Evolutionary conservation across 208 protist species (phyloP), one percentile per base, ranked within the genome.

Genomic region (Acanthamoeba rhysodes): DNA sequence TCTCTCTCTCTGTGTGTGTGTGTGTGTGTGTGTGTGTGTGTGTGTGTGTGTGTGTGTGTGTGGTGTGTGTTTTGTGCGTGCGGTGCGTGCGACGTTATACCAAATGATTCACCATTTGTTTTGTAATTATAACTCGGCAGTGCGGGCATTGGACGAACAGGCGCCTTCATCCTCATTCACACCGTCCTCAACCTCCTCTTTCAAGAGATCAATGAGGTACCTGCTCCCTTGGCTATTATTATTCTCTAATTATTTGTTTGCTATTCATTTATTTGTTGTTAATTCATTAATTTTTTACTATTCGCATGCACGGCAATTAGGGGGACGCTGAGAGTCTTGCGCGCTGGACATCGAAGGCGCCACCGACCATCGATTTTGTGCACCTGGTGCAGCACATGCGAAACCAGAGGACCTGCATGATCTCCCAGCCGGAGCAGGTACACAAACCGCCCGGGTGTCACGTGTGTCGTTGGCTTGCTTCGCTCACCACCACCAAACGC

Each of bases 321-420:
- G 48, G n/a, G 12, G 78, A 85, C 48, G 24, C 34, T 4, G 85
- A 91, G 62, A 72, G 57, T 55, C 5, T 64, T 6, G 22, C n/a
- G 55, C 53, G 62, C 14, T 72, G 62, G 85, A n/a, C 37, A 20
- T 7, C 16, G 14, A 29, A 55, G 24, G 85, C 53, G 37, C 85
- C 85, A 20, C 85, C 85, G 22, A 74, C 85, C 27, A 14, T 91
- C 24, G 85, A 91, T n/a, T 91, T 91, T 18, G 85, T 91, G 53
- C 85, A 72, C 37, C 27, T 91, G 85, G 53, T 91, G 55, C 62
- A 91, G 24, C 85, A 91, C 62, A 74, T 91, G 85, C 85, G 85
- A 6, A 91, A 72, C 55, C 85, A 91, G 85, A 34, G 85, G 18
- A 72, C 62, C 20, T 45, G 53, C 57, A 91, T 91, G 85, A 91